Evolutionary conservation across 306 rosid genomes (phyloP).

Genomic region (apple (Malus domestica)): DNA sequence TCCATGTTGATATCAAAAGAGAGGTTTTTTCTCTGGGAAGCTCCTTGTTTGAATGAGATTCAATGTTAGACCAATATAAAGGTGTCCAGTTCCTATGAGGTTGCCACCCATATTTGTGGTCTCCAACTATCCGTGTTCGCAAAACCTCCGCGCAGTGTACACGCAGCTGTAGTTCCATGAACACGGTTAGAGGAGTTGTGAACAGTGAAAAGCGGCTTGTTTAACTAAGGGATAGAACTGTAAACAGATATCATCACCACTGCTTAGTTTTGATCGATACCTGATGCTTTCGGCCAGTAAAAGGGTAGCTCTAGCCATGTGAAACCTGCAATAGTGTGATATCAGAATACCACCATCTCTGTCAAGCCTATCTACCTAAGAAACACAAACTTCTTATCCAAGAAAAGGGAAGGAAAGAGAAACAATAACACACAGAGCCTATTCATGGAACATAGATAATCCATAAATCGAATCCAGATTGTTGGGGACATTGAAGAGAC

Average conservation of each 20-base stretch:
- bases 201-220: not conserved
- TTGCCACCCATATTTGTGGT: constrained; percentile 92
- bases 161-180: constrained; percentile 53
- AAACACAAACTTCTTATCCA: constrained; percentile 4
- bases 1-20: constrained; percentile 71
- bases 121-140: constrained; percentile 93
- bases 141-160: constrained; percentile 92
- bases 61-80: constrained; percentile 24
- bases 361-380: constrained; percentile 83
- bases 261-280: constrained; percentile 24
- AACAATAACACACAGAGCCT: not conserved
- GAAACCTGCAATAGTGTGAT: constrained; percentile 46
- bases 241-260: not conserved
- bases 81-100: constrained; percentile 61
- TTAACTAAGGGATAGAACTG: not conserved
- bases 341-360: constrained; percentile 73
- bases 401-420: not conserved
- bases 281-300: constrained; percentile 98
- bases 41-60: constrained; percentile 32
- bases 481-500: not conserved
- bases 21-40: constrained; percentile 30
- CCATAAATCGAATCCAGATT: not conserved
- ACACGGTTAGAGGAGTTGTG: not conserved
- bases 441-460: not conserved
- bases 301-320: constrained; percentile 88